Evolutionary conservation across 805 yeast species (phyloP).

Genomic region (Candida hispaniensis): DNA sequence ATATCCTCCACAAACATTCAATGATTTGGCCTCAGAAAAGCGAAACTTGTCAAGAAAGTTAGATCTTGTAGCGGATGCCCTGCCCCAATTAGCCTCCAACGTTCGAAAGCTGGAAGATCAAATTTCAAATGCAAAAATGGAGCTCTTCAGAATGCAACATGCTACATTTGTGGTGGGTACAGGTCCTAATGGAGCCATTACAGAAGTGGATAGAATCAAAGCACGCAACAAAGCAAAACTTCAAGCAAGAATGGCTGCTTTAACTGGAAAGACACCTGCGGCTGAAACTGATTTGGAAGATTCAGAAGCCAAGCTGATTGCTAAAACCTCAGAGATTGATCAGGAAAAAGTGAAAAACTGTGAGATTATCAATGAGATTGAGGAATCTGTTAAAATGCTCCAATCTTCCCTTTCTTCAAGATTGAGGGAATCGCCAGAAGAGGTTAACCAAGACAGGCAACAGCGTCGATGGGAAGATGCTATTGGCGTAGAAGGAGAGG

Average conservation of each 20-base stretch:
- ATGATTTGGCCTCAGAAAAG: constrained; percentile 30
- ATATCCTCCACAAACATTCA: constrained; percentile 20
- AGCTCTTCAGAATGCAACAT: constrained; percentile 45
- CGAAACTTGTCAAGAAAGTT: constrained; percentile 47
- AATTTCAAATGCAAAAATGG: constrained; percentile 56
- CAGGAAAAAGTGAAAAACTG: constrained; percentile 47
- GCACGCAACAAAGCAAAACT: constrained; percentile 71
- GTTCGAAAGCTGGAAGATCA: constrained; percentile 57
- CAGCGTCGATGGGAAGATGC: constrained; percentile 74
- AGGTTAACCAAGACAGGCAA: constrained; percentile 34
- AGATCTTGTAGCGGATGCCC: constrained; percentile 52
- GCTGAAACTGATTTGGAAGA: constrained; percentile 37
- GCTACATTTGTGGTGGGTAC: constrained; percentile 60
- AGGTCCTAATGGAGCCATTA: constrained; percentile 77
- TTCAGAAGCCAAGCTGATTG: constrained; percentile 36
- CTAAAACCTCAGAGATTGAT: constrained; percentile 41
- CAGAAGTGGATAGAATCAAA: constrained; percentile 71
- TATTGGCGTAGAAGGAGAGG: constrained; percentile 60
- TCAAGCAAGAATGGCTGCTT: constrained; percentile 81
- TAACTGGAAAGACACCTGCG: constrained; percentile 62
- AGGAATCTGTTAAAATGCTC: constrained; percentile 55
- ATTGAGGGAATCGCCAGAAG: constrained; percentile 32
- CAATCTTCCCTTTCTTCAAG: constrained; percentile 38
- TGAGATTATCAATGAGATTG: constrained; percentile 57
- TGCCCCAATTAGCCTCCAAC: constrained; percentile 58